Conservation (phyloP, 306 rosid species). For the Lathyrus oleraceus region DNA sequence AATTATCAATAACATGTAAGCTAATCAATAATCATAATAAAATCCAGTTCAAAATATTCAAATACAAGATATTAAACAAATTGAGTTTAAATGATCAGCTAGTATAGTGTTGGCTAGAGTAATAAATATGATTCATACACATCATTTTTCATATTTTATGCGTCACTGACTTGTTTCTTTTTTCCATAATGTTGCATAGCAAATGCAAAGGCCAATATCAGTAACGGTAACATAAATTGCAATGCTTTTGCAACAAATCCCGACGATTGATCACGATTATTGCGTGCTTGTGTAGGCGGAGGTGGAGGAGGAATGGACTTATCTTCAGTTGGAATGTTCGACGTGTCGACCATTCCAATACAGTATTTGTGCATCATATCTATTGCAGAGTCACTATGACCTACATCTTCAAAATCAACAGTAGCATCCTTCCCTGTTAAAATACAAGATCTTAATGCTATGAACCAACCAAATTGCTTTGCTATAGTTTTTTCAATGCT, state of each 20-base stretch:
- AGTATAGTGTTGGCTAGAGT: background rate
- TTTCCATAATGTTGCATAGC: constrained; percentile 53
- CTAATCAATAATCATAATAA: background rate
- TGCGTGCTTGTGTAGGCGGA: constrained; percentile 28
- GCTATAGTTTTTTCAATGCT: background rate
- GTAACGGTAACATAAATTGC: constrained; percentile 54
- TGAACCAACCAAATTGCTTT: background rate
- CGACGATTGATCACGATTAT: constrained; percentile 34
- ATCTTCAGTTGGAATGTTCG: constrained; percentile 50
- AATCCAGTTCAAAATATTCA: constrained; percentile 13
- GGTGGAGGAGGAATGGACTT: constrained; percentile 27
- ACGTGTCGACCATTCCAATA: constrained; percentile 57
- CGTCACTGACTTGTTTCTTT: constrained; percentile 31
- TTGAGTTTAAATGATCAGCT: constrained; percentile 22
- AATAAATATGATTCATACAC: background rate
- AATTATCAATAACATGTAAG: constrained; percentile 31
- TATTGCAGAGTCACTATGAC: constrained; percentile 64
- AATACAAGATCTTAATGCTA: background rate
- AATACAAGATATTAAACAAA: background rate
- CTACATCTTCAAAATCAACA: constrained; percentile 73
- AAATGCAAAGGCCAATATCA: constrained; percentile 57
- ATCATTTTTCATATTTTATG: background rate
- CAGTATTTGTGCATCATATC: constrained; percentile 61
- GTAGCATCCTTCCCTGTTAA: constrained; percentile 74
- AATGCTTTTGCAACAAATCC: constrained; percentile 46